A percentile compares a stretch with the other conserved stretches of the same genome.
Evolutionary conservation across 768 basidiomycete genomes (phyloP).

Genomic region (Lentinula boryana): DNA sequence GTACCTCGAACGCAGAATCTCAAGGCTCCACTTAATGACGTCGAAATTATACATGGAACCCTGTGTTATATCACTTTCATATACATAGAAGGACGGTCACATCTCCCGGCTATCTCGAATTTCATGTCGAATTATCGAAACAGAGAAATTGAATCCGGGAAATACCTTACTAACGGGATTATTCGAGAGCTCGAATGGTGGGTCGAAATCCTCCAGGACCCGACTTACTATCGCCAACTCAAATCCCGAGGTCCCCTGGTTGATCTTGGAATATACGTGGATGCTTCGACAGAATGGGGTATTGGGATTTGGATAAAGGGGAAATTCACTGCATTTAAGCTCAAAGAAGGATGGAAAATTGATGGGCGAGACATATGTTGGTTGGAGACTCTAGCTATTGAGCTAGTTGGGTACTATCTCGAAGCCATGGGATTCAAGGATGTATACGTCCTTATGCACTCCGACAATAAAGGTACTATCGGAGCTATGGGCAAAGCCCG

Average conservation of each 20-base stretch:
- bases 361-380: conserved; percentile 4
- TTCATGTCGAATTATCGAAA: no score
- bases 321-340: conserved; percentile 12
- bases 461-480: conserved; percentile 29
- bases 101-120: no score
- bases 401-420: conserved; percentile 13
- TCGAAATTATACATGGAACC: no score
- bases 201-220: no score
- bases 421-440: conserved; percentile 9
- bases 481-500: not conserved
- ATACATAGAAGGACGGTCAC: no score
- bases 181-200: no score
- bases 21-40: no score
- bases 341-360: conserved; percentile 9
- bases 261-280: conserved; percentile 23
- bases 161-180: no score
- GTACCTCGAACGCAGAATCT: no score
- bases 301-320: conserved; percentile 9
- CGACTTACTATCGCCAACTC: no score
- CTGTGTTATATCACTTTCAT: no score
- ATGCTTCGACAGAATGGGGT: conserved; percentile 22
- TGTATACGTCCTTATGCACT: conserved; percentile 15
- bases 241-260: conserved; percentile 16
- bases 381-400: conserved; percentile 6
- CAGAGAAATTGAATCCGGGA: no score